Percentiles rank a stretch among this genome's conserved stretches.
Evolutionary conservation across 1,284 basidiomycete species (phyloP).

Genomic region (Cutaneotrichosporon arboriforme): DNA sequence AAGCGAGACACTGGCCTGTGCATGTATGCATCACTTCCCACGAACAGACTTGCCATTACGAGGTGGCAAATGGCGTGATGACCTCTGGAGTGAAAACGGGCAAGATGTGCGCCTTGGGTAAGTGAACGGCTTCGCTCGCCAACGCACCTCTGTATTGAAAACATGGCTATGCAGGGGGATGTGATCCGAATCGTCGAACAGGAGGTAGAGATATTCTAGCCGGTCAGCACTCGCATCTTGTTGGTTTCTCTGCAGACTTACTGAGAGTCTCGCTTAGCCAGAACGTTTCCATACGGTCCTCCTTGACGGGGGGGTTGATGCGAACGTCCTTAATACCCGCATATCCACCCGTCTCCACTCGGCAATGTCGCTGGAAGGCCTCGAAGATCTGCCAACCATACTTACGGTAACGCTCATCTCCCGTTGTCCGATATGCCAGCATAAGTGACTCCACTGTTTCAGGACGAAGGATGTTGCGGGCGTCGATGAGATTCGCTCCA

Average conservation of each 20-base stretch:
- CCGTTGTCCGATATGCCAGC: slow-evolving; percentile 76
- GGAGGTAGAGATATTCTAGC: slow-evolving; percentile 75
- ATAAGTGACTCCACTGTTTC: slow-evolving; percentile 94
- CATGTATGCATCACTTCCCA: no score
- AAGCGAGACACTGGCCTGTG: no score
- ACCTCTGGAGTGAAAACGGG: slow-evolving; percentile 44
- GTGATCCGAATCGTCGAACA: slow-evolving; percentile 70
- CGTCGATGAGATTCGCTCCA: slow-evolving; percentile 59
- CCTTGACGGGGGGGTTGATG: slow-evolving; percentile 56
- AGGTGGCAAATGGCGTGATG: slow-evolving; percentile 36
- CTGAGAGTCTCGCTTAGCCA: slow-evolving; percentile 86
- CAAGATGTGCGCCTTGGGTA: slow-evolving; percentile 42
- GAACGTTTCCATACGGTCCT: slow-evolving; percentile 96
- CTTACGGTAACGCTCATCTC: slow-evolving; percentile 71
- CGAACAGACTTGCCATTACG: slow-evolving; percentile 10
- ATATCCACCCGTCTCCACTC: slow-evolving; percentile 69
- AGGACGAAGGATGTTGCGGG: slow-evolving; percentile 86
- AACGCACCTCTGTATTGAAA: slow-evolving; percentile 82
- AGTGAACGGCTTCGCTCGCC: neutral
- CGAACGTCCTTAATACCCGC: slow-evolving; percentile 81
- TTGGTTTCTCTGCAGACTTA: slow-evolving; percentile 21
- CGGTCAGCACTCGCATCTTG: neutral
- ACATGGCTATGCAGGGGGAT: slow-evolving; percentile 71
- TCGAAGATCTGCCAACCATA: slow-evolving; percentile 87
- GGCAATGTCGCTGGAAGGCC: slow-evolving; percentile 77